phyloP scores from a whole-genome alignment of 257 asterid genomes.

The Marsdenia floribunda region DNA sequence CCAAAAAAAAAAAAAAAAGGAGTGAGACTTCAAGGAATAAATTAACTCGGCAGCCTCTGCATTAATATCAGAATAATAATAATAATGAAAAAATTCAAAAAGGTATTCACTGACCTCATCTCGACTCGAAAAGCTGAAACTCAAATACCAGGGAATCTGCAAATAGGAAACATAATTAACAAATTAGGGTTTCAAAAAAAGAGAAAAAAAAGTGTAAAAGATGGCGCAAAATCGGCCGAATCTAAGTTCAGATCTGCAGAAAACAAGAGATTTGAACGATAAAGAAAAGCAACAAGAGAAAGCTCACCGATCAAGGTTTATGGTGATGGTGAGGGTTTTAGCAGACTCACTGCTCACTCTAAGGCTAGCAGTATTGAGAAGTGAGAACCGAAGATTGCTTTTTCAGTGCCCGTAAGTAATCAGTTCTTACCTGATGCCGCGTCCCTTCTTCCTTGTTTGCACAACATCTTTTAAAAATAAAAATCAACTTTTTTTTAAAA shows the following conservation, averaged over 20 bases:
- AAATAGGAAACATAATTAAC: neutral
- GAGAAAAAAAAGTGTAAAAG: neutral
- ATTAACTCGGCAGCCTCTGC: neutral
- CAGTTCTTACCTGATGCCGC: too few species aligned
- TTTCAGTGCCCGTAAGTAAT: too few species aligned
- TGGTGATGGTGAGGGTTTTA: neutral
- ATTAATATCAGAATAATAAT: neutral
- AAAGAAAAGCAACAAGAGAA: neutral
- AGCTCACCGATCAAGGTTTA: neutral
- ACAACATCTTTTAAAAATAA: too few species aligned
- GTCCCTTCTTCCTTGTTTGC: too few species aligned
- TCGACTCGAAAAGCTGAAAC: neutral
- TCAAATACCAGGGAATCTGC: neutral
- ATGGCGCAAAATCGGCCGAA: neutral
- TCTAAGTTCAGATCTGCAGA: neutral
- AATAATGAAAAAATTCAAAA: neutral
- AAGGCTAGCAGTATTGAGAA: neutral
- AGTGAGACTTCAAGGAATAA: neutral
- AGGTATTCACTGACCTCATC: constrained; percentile 1
- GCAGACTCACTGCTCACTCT: neutral
- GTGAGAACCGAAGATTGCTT: neutral
- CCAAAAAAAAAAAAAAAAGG: neutral
- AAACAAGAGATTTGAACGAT: neutral
- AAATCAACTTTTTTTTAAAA: too few species aligned
- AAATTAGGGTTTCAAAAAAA: neutral